phyloP scores from a whole-genome alignment of 2,329 filamentous ascomycete species.

The Botrytis galanthina region DNA sequence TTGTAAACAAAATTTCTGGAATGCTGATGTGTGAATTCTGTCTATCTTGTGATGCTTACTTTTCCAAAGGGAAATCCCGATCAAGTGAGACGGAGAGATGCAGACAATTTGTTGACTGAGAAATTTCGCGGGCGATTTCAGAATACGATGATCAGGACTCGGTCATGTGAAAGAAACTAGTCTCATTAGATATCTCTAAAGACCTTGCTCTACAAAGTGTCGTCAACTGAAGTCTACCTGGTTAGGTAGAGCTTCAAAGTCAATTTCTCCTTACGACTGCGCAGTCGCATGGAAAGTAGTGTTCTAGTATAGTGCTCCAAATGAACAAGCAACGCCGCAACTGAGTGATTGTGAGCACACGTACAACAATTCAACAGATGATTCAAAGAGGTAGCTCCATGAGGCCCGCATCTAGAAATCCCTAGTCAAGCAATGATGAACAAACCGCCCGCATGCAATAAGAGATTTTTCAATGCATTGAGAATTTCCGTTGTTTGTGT shows the following conservation, averaged over 20 bases:
- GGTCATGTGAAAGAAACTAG: not conserved
- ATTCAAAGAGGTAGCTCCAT: not conserved
- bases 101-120: too few species aligned
- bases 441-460: not conserved
- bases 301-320: not conserved
- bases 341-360: not conserved
- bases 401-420: not conserved
- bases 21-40: not conserved
- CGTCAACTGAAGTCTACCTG: not conserved
- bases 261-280: not conserved
- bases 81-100: not conserved
- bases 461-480: rapidly evolving
- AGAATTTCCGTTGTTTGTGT: not conserved
- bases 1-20: too few species aligned
- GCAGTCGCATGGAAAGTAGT: not conserved
- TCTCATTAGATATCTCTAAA: not conserved
- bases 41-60: too few species aligned
- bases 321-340: not conserved
- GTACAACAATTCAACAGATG: not conserved
- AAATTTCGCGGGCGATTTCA: not conserved
- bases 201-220: too few species aligned
- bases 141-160: not conserved
- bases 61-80: not conserved
- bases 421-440: not conserved
- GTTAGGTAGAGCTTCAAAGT: not conserved